phyloP scores from a whole-genome alignment of 441 rosid genomes.

The Croton laevigatus region DNA sequence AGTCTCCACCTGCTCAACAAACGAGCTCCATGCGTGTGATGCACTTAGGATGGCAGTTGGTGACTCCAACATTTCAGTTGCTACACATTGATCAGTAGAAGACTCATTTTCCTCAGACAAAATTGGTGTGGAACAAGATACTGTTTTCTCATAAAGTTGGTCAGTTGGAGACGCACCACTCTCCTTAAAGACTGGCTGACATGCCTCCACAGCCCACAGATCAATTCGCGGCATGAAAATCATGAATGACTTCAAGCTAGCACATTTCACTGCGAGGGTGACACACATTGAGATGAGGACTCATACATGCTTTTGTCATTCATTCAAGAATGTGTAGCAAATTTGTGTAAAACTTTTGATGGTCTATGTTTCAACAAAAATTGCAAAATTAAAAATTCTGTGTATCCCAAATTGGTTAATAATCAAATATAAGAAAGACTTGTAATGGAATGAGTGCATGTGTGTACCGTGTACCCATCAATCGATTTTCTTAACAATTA shows the following conservation, averaged over 20 bases:
- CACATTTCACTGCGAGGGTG: slow-evolving; percentile 78
- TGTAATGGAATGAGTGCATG: too few relatives aligned
- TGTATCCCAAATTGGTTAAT: too few relatives aligned
- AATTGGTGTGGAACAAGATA: slow-evolving; percentile 25
- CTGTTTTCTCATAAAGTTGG: slow-evolving; percentile 27
- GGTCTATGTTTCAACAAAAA: not conserved
- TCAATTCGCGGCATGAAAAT: slow-evolving; percentile 94
- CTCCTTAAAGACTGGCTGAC: slow-evolving; percentile 35
- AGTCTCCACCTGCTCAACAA: slow-evolving; percentile 87
- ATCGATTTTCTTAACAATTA: not conserved
- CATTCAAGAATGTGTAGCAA: not conserved
- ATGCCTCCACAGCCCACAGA: slow-evolving; percentile 82
- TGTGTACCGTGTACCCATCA: too few relatives aligned
- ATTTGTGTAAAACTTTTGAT: not conserved
- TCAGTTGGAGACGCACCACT: slow-evolving; percentile 27
- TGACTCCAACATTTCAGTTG: slow-evolving; percentile 29
- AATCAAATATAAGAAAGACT: too few relatives aligned
- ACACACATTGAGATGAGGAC: slow-evolving; percentile 30
- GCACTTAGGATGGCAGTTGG: slow-evolving; percentile 32
- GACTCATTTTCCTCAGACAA: slow-evolving; percentile 26
- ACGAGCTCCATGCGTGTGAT: slow-evolving; percentile 82
- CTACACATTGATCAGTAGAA: slow-evolving; percentile 20
- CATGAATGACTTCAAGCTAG: slow-evolving; percentile 57
- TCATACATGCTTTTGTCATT: slow-evolving; percentile 7
- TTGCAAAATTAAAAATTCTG: too few relatives aligned